A percentile compares a stretch with the other conserved stretches of the same genome.
Conservation (phyloP, 805 yeast species). For the Candida caryicola region DNA sequence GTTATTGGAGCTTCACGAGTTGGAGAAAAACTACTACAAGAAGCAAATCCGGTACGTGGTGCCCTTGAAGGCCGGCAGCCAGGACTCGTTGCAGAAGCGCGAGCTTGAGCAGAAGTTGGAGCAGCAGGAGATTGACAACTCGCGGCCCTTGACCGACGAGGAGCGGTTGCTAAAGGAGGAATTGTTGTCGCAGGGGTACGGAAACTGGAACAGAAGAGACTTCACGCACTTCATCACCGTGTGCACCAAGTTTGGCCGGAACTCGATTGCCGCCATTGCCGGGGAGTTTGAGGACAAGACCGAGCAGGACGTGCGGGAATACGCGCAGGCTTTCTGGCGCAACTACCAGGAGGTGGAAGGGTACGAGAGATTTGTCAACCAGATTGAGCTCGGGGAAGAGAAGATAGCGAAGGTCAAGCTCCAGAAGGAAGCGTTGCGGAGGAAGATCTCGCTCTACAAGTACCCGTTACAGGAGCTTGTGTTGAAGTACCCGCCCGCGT, state of each 20-base stretch:
- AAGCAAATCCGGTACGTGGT: constrained; percentile 64
- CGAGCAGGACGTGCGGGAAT: constrained; percentile 71
- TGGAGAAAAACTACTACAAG: constrained; percentile 75
- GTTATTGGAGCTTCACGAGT: constrained; percentile 70
- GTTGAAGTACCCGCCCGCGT: constrained; percentile 69
- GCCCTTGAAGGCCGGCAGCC: constrained; percentile 58
- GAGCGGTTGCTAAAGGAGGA: constrained; percentile 65
- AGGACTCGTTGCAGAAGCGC: constrained; percentile 28
- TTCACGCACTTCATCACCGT: constrained; percentile 76
- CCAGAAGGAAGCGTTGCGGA: constrained; percentile 76
- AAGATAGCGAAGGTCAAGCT: constrained; percentile 58
- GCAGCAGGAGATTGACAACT: constrained; percentile 69
- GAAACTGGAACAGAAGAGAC: constrained; percentile 85
- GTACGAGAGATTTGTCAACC: constrained; percentile 74
- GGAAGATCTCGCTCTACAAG: constrained; percentile 65
- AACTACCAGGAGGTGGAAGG: constrained; percentile 80
- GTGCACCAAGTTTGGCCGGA: constrained; percentile 78
- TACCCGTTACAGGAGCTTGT: constrained; percentile 79
- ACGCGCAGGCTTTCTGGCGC: constrained; percentile 79
- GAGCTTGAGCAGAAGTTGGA: constrained; percentile 52
- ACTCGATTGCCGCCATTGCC: constrained; percentile 66
- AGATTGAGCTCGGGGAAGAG: constrained; percentile 89
- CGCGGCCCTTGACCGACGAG: constrained; percentile 80
- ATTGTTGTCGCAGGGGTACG: constrained; percentile 62
- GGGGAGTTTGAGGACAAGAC: constrained; percentile 80